A percentile compares a stretch with the other conserved stretches of the same genome.
Evolutionary conservation across 2,329 filamentous ascomycete species (phyloP).

Genomic region (Cladosporium colombiae): DNA sequence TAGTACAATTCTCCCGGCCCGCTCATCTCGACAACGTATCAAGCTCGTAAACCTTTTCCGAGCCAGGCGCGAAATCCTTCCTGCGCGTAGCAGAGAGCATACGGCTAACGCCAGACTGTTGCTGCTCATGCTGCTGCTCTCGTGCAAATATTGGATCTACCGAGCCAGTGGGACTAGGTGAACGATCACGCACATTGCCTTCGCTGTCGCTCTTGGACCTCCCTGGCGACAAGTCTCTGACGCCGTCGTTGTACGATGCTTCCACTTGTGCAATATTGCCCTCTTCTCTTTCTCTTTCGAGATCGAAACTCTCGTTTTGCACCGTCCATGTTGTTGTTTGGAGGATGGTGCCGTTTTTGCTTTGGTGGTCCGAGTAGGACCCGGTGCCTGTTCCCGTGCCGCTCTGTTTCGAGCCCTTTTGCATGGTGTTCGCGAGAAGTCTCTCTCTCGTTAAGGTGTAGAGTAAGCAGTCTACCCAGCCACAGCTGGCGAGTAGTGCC

Average conservation of each 20-base stretch:
- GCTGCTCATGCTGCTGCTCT: background rate
- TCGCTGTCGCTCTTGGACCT: conserved; percentile 10
- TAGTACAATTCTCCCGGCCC: background rate
- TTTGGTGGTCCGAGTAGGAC: conserved; percentile 3
- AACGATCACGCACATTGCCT: conserved; percentile 3
- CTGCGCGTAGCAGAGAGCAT: conserved; percentile 5
- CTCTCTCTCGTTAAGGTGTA: conserved; percentile 60
- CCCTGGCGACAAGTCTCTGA: background rate
- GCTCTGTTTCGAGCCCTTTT: background rate
- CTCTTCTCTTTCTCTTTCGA: background rate
- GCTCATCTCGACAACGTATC: conserved; percentile 2
- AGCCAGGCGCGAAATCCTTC: conserved; percentile 11
- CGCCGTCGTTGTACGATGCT: background rate
- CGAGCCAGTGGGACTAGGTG: conserved; percentile 15
- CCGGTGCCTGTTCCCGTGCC: background rate
- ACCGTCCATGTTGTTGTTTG: conserved; percentile 19
- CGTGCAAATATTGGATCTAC: conserved; percentile 17
- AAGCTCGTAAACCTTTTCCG: conserved; percentile 8
- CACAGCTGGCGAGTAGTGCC: conserved; percentile 59
- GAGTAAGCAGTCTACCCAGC: conserved; percentile 59
- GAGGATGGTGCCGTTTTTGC: conserved; percentile 12
- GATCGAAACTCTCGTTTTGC: conserved; percentile 16
- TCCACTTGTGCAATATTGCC: background rate
- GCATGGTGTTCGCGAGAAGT: conserved; percentile 48
- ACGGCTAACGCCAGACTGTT: background rate